Percentiles rank a stretch among this genome's conserved stretches.
Evolutionary conservation across 2,329 filamentous ascomycete genomes (phyloP).

Genomic region (Phialophora tarda): DNA sequence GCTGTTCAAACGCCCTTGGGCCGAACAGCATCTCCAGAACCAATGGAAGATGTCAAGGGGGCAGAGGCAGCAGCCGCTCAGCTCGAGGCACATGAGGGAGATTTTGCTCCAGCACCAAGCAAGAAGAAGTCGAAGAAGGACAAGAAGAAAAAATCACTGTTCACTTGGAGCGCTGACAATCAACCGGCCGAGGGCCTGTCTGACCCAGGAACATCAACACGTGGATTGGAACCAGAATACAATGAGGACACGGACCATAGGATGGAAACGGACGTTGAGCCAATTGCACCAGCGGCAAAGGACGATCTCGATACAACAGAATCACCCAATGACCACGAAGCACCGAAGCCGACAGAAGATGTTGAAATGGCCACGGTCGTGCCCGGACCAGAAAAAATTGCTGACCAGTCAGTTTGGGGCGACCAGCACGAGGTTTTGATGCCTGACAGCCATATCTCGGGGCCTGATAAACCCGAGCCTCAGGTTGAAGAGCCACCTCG

Average conservation of each 20-base stretch:
- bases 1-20: conserved; percentile 16
- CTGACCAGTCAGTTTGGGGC: neutral
- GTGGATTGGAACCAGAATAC: neutral
- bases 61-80: neutral
- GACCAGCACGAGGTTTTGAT: neutral
- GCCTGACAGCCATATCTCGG: neutral
- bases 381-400: neutral
- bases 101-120: conserved; percentile 37
- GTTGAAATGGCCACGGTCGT: neutral
- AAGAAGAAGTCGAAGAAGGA: conserved; percentile 42
- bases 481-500: neutral
- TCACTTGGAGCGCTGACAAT: conserved; percentile 19
- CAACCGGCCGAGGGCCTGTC: conserved; percentile 13
- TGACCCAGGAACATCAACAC: conserved; percentile 3
- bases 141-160: conserved; percentile 28
- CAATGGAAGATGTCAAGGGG: conserved; percentile 10
- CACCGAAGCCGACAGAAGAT: neutral
- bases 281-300: neutral
- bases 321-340: neutral
- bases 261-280: neutral
- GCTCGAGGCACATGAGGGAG: conserved; percentile 3
- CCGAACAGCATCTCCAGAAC: conserved; percentile 8
- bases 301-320: neutral
- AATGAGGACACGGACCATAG: neutral
- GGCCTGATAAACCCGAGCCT: neutral